phyloP scores from a whole-genome alignment of 2,329 filamentous ascomycete genomes.

The Chlorencoelia australis region DNA sequence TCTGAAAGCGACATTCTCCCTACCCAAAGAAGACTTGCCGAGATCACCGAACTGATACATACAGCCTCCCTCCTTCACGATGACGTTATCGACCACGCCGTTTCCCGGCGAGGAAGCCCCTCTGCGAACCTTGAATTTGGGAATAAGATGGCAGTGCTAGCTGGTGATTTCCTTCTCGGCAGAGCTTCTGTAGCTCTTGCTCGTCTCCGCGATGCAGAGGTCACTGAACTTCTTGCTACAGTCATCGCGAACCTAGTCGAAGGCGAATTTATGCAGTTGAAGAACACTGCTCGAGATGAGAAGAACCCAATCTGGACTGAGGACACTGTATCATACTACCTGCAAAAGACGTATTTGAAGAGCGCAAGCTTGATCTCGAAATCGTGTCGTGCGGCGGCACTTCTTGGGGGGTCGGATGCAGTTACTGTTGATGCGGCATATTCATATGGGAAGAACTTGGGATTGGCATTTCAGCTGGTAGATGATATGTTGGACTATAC shows the following conservation, averaged over 20 bases:
- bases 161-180: constrained; percentile 91
- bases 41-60: constrained; percentile 96
- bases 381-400: constrained; percentile 79
- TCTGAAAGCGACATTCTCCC: constrained; percentile 65
- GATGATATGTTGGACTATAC: constrained; percentile 99
- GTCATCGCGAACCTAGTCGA: constrained; percentile 97
- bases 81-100: constrained; percentile 92
- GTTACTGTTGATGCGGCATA: constrained; percentile 87
- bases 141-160: constrained; percentile 98
- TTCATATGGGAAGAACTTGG: constrained; percentile 83
- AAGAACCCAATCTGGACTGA: constrained; percentile 75
- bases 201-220: constrained; percentile 81
- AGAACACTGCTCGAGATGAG: constrained; percentile 89
- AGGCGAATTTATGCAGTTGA: constrained; percentile 98
- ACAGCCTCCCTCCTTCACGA: constrained; percentile 94
- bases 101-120: constrained; percentile 70
- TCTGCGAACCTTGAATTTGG: constrained; percentile 93
- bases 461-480: constrained; percentile 91
- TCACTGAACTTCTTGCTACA: constrained; percentile 86
- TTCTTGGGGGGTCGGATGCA: constrained; percentile 68
- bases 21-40: constrained; percentile 83
- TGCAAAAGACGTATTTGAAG: constrained; percentile 98
- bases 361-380: constrained; percentile 94
- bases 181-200: constrained; percentile 89
- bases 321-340: constrained; percentile 82